Percentiles rank a stretch among this genome's conserved stretches.
phyloP scores from a whole-genome alignment of 495 filamentous ascomycete genomes.

The Amorphotheca resinae region DNA sequence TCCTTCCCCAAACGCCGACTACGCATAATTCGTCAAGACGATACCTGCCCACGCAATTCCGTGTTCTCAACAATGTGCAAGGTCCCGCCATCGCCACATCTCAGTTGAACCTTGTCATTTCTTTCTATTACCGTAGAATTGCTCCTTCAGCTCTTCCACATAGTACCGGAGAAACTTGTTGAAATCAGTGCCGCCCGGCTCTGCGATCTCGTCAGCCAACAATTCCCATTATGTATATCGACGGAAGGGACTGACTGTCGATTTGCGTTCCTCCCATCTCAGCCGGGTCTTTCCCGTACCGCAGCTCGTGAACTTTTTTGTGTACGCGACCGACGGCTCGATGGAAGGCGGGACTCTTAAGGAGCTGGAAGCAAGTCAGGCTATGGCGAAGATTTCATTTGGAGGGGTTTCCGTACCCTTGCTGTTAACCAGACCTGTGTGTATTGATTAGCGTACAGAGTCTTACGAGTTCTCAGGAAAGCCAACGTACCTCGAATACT shows the following conservation, averaged over 20 bases:
- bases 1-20: not conserved
- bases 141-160: constrained; percentile 47
- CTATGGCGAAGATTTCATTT: not conserved
- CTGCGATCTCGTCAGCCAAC: constrained; percentile 6
- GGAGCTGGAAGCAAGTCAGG: constrained; percentile 31
- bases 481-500: constrained; percentile 34
- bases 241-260: constrained; percentile 38
- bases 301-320: constrained; percentile 37
- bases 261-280: constrained; percentile 45
- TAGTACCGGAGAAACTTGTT: constrained; percentile 41
- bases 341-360: constrained; percentile 48
- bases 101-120: constrained; percentile 6
- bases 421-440: constrained; percentile 20
- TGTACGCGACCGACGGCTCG: constrained; percentile 43
- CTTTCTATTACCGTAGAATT: constrained; percentile 27
- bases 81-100: not conserved
- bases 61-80: too few relatives aligned
- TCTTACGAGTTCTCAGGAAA: constrained; percentile 8
- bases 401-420: constrained; percentile 12
- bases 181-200: constrained; percentile 18
- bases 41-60: too few relatives aligned
- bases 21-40: not conserved
- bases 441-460: constrained; percentile 9
- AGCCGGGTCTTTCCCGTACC: constrained; percentile 42
- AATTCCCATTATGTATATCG: too few relatives aligned